Percentiles rank a stretch among this genome's conserved stretches.
Evolutionary conservation across 1,284 basidiomycete species (phyloP).

Genomic region (Ceraceosorus guamensis): DNA sequence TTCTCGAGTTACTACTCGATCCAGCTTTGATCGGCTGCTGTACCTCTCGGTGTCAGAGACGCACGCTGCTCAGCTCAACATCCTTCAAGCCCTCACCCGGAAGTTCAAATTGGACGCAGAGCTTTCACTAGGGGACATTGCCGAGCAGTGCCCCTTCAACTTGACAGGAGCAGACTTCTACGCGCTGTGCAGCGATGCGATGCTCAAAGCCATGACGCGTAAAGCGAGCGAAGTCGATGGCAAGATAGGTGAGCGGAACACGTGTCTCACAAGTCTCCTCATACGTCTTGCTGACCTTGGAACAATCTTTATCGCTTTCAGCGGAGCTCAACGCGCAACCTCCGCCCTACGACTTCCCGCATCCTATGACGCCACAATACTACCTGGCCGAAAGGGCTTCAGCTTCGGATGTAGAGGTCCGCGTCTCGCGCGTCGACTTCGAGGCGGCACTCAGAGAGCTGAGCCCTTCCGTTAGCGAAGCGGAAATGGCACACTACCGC

Average conservation of each 20-base stretch:
- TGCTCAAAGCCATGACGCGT: conserved; percentile 88
- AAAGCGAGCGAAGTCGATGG: conserved; percentile 68
- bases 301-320: conserved; percentile 29
- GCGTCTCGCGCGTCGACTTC: conserved; percentile 71
- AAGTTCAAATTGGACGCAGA: conserved; percentile 77
- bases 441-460: conserved; percentile 66
- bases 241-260: conserved; percentile 19
- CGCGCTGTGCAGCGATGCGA: conserved; percentile 89
- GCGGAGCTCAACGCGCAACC: conserved; percentile 55
- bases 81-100: conserved; percentile 80
- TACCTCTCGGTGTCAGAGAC: conserved; percentile 89
- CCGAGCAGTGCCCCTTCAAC: conserved; percentile 77
- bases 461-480: conserved; percentile 76
- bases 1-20: background rate
- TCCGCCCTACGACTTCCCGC: conserved; percentile 53
- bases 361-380: conserved; percentile 80
- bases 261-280: too few relatives aligned
- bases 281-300: too few relatives aligned
- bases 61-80: conserved; percentile 76
- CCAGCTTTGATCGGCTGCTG: conserved; percentile 90
- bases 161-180: conserved; percentile 80
- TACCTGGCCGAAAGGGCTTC: conserved; percentile 79
- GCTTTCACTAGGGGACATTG: conserved; percentile 57
- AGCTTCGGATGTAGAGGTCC: conserved; percentile 65
- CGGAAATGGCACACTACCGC: conserved; percentile 82